Conservation (phyloP, 768 basidiomycete genomes). For the Psilocybe cyanescens region DNA sequence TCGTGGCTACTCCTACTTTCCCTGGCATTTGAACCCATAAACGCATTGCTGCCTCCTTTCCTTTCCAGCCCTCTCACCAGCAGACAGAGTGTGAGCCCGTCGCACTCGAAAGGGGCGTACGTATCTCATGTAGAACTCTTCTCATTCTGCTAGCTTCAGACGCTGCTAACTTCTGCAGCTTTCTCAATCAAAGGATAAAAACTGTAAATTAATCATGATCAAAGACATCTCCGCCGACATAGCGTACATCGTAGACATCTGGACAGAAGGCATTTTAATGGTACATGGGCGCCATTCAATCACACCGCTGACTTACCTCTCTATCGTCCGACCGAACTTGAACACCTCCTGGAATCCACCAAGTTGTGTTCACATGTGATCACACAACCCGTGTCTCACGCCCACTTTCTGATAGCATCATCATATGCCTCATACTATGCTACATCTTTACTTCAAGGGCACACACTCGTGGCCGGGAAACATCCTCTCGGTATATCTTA, state of each 20-base stretch:
- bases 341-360: slow-evolving; percentile 28
- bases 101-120: too few relatives aligned
- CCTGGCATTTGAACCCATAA: too few relatives aligned
- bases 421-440: slow-evolving; percentile 17
- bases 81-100: too few relatives aligned
- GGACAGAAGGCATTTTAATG: slow-evolving; percentile 32
- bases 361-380: background rate
- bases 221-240: slow-evolving; percentile 32
- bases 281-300: slow-evolving; percentile 10
- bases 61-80: too few relatives aligned
- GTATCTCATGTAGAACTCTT: too few relatives aligned
- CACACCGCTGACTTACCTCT: background rate
- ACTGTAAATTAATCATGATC: slow-evolving; percentile 25
- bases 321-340: background rate
- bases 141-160: too few relatives aligned
- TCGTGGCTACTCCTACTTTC: too few relatives aligned
- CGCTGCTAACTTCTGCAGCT: too few relatives aligned
- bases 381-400: too few relatives aligned
- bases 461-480: slow-evolving; percentile 19
- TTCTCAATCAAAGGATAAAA: too few relatives aligned
- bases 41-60: too few relatives aligned
- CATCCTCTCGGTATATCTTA: background rate
- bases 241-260: slow-evolving; percentile 33
- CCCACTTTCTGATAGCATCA: slow-evolving; percentile 17
- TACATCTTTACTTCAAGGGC: slow-evolving; percentile 22